Percentiles rank a stretch among this genome's conserved stretches.
Evolutionary conservation across 2,329 filamentous ascomycete species (phyloP).

Genomic region (Dryadomyces sulphureus): DNA sequence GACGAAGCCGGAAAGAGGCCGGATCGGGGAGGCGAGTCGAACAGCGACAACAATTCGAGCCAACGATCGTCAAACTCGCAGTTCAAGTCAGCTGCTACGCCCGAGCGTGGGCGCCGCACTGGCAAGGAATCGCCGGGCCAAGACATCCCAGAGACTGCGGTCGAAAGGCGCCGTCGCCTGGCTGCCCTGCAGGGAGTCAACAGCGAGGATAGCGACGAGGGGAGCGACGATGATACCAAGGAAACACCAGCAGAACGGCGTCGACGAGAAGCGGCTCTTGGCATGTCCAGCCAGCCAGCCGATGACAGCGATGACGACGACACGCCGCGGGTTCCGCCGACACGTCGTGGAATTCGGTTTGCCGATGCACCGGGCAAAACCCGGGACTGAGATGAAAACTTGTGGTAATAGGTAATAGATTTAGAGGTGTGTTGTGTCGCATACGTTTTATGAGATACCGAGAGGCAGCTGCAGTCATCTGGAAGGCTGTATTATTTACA

Average conservation of each 20-base stretch:
- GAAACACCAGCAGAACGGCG: slow-evolving; percentile 65
- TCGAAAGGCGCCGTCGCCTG: slow-evolving; percentile 52
- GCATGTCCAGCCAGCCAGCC: slow-evolving; percentile 30
- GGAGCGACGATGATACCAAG: slow-evolving; percentile 21
- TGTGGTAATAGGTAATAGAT: neutral
- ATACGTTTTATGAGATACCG: neutral
- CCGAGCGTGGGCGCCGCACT: neutral
- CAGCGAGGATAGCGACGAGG: neutral
- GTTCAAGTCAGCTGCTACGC: neutral
- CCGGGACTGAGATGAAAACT: neutral
- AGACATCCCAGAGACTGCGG: slow-evolving; percentile 43
- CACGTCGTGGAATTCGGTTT: slow-evolving; percentile 44
- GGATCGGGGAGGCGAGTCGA: neutral
- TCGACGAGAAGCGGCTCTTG: slow-evolving; percentile 59
- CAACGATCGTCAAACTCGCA: slow-evolving; percentile 4
- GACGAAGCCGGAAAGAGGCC: neutral
- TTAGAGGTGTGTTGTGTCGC: neutral
- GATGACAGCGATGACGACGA: slow-evolving; percentile 44
- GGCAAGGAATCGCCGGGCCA: neutral
- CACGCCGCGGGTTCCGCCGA: slow-evolving; percentile 34
- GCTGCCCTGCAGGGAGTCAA: slow-evolving; percentile 30
- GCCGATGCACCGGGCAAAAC: slow-evolving; percentile 27
- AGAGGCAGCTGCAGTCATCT: neutral
- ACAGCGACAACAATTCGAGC: neutral
- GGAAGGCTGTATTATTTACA: too few species aligned